Evolutionary conservation across 352 stramenopile species (phyloP).

Genomic region (Globisporangium polare): DNA sequence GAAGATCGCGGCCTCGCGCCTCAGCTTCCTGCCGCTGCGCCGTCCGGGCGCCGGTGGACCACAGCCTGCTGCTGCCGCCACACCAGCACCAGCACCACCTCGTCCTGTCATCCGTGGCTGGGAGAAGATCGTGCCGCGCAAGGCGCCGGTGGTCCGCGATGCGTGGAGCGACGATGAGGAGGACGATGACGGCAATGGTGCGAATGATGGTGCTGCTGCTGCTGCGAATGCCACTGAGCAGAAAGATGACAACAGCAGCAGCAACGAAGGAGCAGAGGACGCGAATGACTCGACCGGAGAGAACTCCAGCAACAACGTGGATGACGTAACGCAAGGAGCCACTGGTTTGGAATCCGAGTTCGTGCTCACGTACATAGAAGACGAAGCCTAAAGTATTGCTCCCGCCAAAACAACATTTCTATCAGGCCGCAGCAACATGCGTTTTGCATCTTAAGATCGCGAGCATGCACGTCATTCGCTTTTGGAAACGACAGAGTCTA

Average conservation of each 20-base stretch:
- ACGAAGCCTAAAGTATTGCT: constrained; percentile 11
- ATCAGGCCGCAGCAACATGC: constrained; percentile 1
- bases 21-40: constrained; percentile 59
- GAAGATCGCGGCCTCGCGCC: constrained; percentile 27
- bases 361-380: constrained; percentile 22
- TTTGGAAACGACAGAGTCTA: neutral
- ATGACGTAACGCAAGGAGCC: constrained; percentile 9
- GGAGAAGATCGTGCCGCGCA: constrained; percentile 60
- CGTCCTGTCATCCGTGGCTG: constrained; percentile 41
- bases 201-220: neutral
- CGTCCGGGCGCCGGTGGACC: constrained; percentile 10
- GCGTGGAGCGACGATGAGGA: constrained; percentile 79
- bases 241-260: constrained; percentile 18
- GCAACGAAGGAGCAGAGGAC: constrained; percentile 12
- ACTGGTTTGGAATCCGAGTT: constrained; percentile 9
- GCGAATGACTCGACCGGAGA: constrained; percentile 12
- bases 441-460: neutral
- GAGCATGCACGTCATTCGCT: neutral
- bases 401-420: neutral
- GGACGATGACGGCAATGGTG: constrained; percentile 7
- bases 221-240: constrained; percentile 12
- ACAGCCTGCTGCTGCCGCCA: constrained; percentile 14
- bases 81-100: constrained; percentile 17
- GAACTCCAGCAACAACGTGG: constrained; percentile 11
- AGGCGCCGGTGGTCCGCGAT: constrained; percentile 42